Evolutionary conservation across 148 eudicot genomes (phyloP).

Genomic region (Dianthus caryophyllus): DNA sequence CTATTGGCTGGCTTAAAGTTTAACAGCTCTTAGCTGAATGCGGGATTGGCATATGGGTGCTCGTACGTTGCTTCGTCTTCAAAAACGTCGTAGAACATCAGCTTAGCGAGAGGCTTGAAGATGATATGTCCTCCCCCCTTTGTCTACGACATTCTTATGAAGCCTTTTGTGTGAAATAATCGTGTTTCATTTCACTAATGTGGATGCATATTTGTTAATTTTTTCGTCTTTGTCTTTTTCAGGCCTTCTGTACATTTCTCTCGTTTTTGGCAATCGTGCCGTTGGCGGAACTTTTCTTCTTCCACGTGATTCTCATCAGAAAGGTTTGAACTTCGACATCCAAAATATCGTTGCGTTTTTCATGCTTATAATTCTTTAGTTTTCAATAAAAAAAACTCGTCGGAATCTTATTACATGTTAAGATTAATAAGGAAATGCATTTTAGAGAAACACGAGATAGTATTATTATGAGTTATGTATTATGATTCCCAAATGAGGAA

Average conservation of each 20-base stretch:
- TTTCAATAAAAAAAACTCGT: no score
- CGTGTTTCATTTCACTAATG: background rate
- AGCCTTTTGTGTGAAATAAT: slow-evolving; percentile 1
- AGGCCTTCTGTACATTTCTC: slow-evolving; percentile 73
- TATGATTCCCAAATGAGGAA: no score
- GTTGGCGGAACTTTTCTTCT: slow-evolving; percentile 83
- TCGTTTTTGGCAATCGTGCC: slow-evolving; percentile 82
- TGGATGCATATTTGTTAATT: background rate
- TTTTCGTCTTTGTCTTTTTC: no score
- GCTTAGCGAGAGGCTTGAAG: slow-evolving; percentile 76
- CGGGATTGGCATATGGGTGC: slow-evolving; percentile 79
- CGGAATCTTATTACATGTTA: no score
- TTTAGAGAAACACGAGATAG: no score
- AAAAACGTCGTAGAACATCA: slow-evolving; percentile 49
- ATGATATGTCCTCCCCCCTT: slow-evolving; percentile 57
- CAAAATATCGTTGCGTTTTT: background rate
- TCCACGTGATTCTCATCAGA: slow-evolving; percentile 85
- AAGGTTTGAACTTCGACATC: slow-evolving; percentile 43
- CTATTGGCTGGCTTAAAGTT: background rate
- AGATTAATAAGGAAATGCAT: no score
- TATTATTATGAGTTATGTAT: no score
- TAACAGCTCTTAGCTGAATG: slow-evolving; percentile 69
- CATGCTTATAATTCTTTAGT: no score
- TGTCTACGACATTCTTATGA: slow-evolving; percentile 3
- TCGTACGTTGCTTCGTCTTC: slow-evolving; percentile 75